Evolutionary conservation across 2,329 filamentous ascomycete genomes (phyloP).

Genomic region (Davidsoniella eucalypti): DNA sequence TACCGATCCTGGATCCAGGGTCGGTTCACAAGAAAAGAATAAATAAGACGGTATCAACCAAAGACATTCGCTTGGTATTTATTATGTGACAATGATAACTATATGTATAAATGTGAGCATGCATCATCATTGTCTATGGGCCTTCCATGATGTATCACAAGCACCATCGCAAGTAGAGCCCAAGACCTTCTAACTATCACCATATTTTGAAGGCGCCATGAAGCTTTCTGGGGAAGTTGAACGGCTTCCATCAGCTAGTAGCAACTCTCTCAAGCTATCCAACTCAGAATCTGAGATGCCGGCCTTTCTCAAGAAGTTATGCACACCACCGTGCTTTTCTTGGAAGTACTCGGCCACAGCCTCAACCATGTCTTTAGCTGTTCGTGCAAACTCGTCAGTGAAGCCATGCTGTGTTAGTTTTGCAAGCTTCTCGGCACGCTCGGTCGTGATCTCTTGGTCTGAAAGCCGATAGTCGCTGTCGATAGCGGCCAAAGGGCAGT

Average conservation of each 20-base stretch:
- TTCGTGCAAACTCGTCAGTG: conserved; percentile 54
- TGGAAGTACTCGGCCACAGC: conserved; percentile 41
- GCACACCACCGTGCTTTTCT: conserved; percentile 46
- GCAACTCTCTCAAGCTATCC: conserved; percentile 22
- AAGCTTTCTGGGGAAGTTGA: no score
- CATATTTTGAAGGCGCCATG: no score
- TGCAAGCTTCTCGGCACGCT: conserved; percentile 44
- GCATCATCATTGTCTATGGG: background rate
- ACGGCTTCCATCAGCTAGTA: conserved; percentile 17
- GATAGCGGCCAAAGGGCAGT: conserved; percentile 41
- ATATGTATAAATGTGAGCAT: background rate
- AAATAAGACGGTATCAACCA: background rate
- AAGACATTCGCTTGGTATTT: background rate
- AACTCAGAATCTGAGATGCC: conserved; percentile 36
- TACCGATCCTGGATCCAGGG: conserved; percentile 94
- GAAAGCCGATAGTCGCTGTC: conserved; percentile 57
- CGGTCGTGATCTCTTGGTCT: conserved; percentile 38
- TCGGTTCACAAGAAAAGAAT: conserved; percentile 51
- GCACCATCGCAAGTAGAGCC: background rate
- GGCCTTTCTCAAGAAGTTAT: conserved; percentile 46
- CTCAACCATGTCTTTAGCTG: conserved; percentile 46
- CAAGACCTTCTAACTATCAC: background rate
- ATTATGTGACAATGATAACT: background rate
- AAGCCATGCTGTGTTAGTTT: conserved; percentile 59
- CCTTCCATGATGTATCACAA: background rate